Conservation (phyloP, 306 rosid species). For the Abrus pulchellus region DNA sequence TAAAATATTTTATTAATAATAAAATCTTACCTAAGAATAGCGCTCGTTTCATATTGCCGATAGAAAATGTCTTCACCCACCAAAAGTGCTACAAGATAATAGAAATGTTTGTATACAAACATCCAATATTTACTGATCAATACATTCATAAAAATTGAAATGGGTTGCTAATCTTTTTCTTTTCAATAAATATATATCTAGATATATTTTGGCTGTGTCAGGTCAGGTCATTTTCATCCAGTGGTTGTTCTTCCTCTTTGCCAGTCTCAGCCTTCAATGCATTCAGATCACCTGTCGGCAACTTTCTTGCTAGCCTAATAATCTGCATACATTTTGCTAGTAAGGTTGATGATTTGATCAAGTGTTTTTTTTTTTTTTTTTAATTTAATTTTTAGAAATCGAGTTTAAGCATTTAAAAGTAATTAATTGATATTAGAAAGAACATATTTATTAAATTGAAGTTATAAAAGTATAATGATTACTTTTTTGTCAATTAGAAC, state of each 20-base stretch:
- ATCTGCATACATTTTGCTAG: constrained; percentile 56
- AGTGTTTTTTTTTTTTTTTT: too few species aligned
- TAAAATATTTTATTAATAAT: too few species aligned
- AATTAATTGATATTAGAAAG: too few species aligned
- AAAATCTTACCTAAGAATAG: too few species aligned
- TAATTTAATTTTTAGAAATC: too few species aligned
- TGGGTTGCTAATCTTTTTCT: background rate
- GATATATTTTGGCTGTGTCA: constrained; percentile 5
- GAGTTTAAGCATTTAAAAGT: too few species aligned
- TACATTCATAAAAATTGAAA: background rate
- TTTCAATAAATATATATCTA: too few species aligned
- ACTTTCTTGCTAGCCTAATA: constrained; percentile 76
- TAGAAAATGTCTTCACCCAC: background rate
- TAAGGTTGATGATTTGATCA: background rate
- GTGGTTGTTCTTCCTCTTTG: constrained; percentile 58
- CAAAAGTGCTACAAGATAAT: background rate
- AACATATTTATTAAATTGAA: too few species aligned
- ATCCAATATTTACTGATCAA: background rate
- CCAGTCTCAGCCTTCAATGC: constrained; percentile 53
- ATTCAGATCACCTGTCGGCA: constrained; percentile 74
- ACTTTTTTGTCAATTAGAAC: too few species aligned
- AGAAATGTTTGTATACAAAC: background rate
- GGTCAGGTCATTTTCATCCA: constrained; percentile 83
- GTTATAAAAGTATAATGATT: too few species aligned
- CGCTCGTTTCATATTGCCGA: too few species aligned